Base-by-base conservation (phyloP, 345 rosid genomes). In the Eucalyptus camaldulensis region DNA sequence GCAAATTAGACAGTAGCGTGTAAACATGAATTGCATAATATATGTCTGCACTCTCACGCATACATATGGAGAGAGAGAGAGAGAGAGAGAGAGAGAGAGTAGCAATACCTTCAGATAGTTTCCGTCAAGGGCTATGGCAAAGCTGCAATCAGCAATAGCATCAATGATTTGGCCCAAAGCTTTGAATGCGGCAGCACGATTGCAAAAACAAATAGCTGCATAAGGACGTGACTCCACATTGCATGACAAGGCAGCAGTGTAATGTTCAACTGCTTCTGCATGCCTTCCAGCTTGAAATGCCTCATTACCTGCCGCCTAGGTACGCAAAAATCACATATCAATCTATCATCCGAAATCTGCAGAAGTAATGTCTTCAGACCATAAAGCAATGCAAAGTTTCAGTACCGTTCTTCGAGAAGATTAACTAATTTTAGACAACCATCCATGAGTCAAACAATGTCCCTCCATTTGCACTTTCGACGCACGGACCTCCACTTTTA, bases 141-240 rank as follows among this genome's bases (percentile, higher is more conserved):
- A 95, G 94, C 96, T 97, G 96, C 99, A 98, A 90, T 98, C 99
- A 60, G 99, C 97, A 92, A 96, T 95, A 87, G 99, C 99, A 90
- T 97, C 99, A 54, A 94, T 94, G 47, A 94, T 89, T 92, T 95
- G 98, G 89, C 97, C 96, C 91, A 95, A 88, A 60, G 97, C 95
- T 88, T 96, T 97, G 93, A 94, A 94, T 22, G 99, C 97, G 58
- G 99, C 99, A 90, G 99, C 99, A 90, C 99, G 98, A 92, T 97
- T 98, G 92, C 99, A 98, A 91, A 96, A 96, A 92, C 99, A 98
- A 90, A 96, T 93, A 86, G 99, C 99, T 47, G 99, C 96, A 93
- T 96, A 97, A 87, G 99, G 96, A 51, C 97, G 97, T 85, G 99
- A 96, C 91, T 98, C 98, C 91, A 96, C 93, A 87, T 93, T 94